A percentile compares a stretch with the other conserved stretches of the same genome.
These are phyloP conservation scores for Grigorovia yakushimaensis DNA, from an alignment of 805 yeast species.

Conservation along the genomic window DNA sequence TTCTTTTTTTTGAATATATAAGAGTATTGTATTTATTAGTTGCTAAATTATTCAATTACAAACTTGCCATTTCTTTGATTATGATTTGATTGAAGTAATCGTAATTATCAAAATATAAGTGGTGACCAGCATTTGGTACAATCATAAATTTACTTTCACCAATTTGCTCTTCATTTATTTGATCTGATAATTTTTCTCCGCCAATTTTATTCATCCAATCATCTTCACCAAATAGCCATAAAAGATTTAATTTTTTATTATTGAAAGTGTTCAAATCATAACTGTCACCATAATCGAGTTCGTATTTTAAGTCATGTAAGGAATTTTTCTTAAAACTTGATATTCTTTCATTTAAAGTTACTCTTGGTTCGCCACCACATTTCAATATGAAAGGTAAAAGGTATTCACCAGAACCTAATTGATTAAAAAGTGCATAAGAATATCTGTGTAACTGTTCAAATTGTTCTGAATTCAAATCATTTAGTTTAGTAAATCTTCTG, in stretches of 20 bases:
- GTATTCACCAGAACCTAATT: conserved; percentile 89
- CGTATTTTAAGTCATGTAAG: too few species aligned
- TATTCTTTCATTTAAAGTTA: conserved; percentile 43
- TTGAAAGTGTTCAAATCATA: neutral
- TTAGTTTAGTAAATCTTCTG: conserved; percentile 60
- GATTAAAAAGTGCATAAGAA: conserved; percentile 74
- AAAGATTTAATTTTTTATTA: conserved; percentile 41
- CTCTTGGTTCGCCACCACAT: conserved; percentile 85
- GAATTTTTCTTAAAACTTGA: neutral
- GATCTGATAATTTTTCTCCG: conserved; percentile 27
- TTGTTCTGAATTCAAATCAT: conserved; percentile 10
- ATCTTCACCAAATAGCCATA: conserved; percentile 78
- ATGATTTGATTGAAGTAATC: conserved; percentile 43
- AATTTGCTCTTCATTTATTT: conserved; percentile 13
- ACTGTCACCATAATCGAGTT: too few species aligned
- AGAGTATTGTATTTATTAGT: too few species aligned
- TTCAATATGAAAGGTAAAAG: conserved; percentile 73
- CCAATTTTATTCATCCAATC: conserved; percentile 57
- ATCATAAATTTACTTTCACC: conserved; percentile 29
- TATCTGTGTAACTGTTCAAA: conserved; percentile 57
- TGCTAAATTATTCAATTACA: neutral
- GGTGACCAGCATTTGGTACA: conserved; percentile 62
- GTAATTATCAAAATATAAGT: conserved; percentile 63
- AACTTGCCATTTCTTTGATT: conserved; percentile 39
- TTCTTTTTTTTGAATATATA: neutral